Percentiles rank a stretch among this genome's conserved stretches.
phyloP scores from a whole-genome alignment of 768 basidiomycete species.

The Strobilomyces dryophilus region DNA sequence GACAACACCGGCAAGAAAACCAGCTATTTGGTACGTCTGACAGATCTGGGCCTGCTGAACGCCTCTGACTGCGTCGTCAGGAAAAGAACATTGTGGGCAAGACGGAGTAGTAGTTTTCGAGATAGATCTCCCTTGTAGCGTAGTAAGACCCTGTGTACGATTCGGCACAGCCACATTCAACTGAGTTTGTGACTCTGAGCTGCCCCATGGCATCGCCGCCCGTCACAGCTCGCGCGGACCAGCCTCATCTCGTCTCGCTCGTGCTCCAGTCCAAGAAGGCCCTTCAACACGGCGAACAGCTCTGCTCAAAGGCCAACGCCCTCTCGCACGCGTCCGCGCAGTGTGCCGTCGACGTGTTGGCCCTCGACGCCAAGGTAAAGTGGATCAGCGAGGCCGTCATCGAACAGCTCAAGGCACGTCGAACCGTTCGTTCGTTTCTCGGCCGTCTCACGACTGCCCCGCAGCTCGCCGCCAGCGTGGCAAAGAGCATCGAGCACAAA shows the following conservation, averaged over 20 bases:
- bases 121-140: neutral
- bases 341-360: conserved; percentile 65
- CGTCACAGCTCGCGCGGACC: conserved; percentile 28
- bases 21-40: conserved; percentile 30
- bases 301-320: conserved; percentile 64
- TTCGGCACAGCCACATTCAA: conserved; percentile 6
- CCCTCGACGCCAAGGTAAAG: conserved; percentile 73
- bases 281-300: conserved; percentile 69
- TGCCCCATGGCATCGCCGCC: conserved; percentile 17
- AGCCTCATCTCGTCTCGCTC: conserved; percentile 68
- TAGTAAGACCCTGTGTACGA: neutral
- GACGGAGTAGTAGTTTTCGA: neutral
- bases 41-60: neutral
- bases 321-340: conserved; percentile 65
- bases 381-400: conserved; percentile 74
- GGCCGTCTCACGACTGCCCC: neutral
- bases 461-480: conserved; percentile 69
- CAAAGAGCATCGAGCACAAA: conserved; percentile 72
- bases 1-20: conserved; percentile 41
- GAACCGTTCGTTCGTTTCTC: neutral
- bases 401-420: conserved; percentile 68
- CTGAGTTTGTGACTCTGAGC: neutral
- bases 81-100: conserved; percentile 37
- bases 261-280: conserved; percentile 82
- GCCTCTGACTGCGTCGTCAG: conserved; percentile 13